phyloP scores from a whole-genome alignment of 192 early-diverging fungal genomes.

The Coemansia sp. region DNA sequence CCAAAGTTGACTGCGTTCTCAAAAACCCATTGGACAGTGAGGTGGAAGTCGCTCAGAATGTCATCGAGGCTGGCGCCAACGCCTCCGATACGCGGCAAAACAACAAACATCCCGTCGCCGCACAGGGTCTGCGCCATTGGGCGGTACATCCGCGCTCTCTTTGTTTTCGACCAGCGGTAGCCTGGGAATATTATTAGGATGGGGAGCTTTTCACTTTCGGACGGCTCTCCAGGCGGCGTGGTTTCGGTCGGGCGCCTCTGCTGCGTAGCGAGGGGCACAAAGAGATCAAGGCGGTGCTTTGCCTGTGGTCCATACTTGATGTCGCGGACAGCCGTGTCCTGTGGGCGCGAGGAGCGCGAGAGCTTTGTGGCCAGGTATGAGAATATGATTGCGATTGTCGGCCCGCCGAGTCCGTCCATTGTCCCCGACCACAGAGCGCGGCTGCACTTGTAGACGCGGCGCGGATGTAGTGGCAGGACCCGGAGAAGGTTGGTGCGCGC shows the following conservation, averaged over 20 bases:
- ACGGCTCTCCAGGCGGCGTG: background rate
- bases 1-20: constrained; percentile 50
- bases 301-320: constrained; percentile 56
- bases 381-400: constrained; percentile 42
- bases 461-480: constrained; percentile 45
- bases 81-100: constrained; percentile 50
- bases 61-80: constrained; percentile 34
- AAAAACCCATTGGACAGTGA: constrained; percentile 53
- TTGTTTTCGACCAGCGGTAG: constrained; percentile 52
- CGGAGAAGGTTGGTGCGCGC: constrained; percentile 30
- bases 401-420: constrained; percentile 55
- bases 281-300: constrained; percentile 51
- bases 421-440: constrained; percentile 52
- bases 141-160: constrained; percentile 53
- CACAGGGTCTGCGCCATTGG: constrained; percentile 58
- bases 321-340: constrained; percentile 55
- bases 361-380: constrained; percentile 48
- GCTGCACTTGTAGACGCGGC: constrained; percentile 48
- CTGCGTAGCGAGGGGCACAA: constrained; percentile 43
- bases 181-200: constrained; percentile 50
- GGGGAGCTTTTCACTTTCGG: constrained; percentile 17
- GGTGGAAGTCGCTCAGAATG: constrained; percentile 49
- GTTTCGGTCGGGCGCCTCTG: constrained; percentile 8
- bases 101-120: constrained; percentile 53
- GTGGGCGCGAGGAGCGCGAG: constrained; percentile 37